Conservation (phyloP, 768 basidiomycete genomes). For the Polyporus arcularius region DNA sequence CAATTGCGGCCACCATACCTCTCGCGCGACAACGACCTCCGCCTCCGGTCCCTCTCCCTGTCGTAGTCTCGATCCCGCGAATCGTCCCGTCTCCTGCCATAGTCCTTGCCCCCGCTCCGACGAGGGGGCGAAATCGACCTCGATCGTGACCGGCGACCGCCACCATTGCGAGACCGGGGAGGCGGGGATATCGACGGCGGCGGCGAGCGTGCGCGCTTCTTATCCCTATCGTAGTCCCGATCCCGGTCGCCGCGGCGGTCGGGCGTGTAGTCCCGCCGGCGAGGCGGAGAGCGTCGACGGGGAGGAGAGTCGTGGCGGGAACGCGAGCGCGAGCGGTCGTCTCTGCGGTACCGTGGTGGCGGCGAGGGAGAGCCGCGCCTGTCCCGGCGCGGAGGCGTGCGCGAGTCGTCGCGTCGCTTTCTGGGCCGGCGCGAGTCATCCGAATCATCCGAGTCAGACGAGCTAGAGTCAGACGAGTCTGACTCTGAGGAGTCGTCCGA, state of each 20-base stretch:
- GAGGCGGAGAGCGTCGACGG: conserved; percentile 2
- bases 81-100: background rate
- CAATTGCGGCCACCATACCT: conserved; percentile 20
- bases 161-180: conserved; percentile 13
- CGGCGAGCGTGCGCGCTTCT: conserved; percentile 19
- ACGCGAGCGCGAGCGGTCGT: conserved; percentile 10
- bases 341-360: conserved; percentile 18
- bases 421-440: conserved; percentile 24
- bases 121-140: conserved; percentile 12
- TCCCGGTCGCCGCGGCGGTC: background rate
- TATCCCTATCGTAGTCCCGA: background rate
- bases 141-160: conserved; percentile 16
- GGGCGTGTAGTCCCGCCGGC: background rate
- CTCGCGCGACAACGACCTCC: conserved; percentile 19
- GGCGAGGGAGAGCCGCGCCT: conserved; percentile 24
- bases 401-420: conserved; percentile 29
- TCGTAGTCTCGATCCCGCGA: conserved; percentile 18
- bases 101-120: background rate
- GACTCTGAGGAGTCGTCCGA: conserved; percentile 37
- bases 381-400: conserved; percentile 28
- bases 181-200: conserved; percentile 24
- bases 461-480: conserved; percentile 9
- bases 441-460: conserved; percentile 19
- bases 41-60: conserved; percentile 15
- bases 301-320: conserved; percentile 21